Conservation (phyloP, 2,329 filamentous ascomycete species). For the Fusarium mangiferae region DNA sequence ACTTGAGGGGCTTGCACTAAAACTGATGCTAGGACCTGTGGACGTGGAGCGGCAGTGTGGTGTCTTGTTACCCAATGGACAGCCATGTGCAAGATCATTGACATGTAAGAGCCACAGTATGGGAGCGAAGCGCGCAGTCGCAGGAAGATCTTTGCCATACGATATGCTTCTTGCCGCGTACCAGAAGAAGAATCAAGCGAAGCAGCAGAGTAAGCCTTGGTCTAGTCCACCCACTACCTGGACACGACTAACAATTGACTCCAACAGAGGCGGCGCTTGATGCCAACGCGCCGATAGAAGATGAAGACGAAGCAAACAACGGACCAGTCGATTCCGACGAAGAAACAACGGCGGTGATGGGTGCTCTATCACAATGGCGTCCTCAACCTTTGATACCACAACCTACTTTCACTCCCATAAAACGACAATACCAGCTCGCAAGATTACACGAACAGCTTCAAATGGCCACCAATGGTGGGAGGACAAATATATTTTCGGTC, state of each 20-base stretch:
- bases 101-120: slow-evolving; percentile 97
- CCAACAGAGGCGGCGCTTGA: slow-evolving; percentile 83
- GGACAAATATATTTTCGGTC: slow-evolving; percentile 73
- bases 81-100: slow-evolving; percentile 85
- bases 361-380: slow-evolving; percentile 77
- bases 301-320: slow-evolving; percentile 82
- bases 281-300: slow-evolving; percentile 89
- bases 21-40: slow-evolving; percentile 71
- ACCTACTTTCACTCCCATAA: slow-evolving; percentile 68
- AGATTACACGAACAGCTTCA: slow-evolving; percentile 73
- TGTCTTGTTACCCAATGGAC: slow-evolving; percentile 85
- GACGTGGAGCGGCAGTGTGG: slow-evolving; percentile 95
- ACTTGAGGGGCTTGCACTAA: slow-evolving; percentile 22
- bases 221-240: neutral
- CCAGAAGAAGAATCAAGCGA: slow-evolving; percentile 98
- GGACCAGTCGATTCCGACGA: slow-evolving; percentile 93
- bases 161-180: slow-evolving; percentile 90
- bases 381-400: slow-evolving; percentile 82
- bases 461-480: slow-evolving; percentile 72
- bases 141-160: slow-evolving; percentile 87
- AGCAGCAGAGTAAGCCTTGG: slow-evolving; percentile 83
- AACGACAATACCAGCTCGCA: slow-evolving; percentile 70
- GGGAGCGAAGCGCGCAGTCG: slow-evolving; percentile 90
- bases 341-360: slow-evolving; percentile 90
- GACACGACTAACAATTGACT: slow-evolving; percentile 16